A percentile compares a stretch with the other conserved stretches of the same genome.
These are phyloP conservation scores for Backusella australiensis DNA, from an alignment of 192 early-diverging fungal species.

Conservation along the genomic window DNA sequence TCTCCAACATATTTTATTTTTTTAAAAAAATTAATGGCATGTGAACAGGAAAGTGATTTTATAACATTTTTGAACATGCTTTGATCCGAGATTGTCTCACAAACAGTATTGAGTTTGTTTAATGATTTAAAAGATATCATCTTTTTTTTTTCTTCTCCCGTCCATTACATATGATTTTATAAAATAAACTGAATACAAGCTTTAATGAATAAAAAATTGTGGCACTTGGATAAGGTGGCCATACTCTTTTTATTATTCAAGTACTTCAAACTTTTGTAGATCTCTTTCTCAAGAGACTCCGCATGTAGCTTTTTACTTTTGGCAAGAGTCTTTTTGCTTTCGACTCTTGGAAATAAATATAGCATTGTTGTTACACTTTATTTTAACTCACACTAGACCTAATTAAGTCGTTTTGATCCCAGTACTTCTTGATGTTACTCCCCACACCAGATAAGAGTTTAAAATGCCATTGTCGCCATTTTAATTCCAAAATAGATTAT, in stretches of 20 bases:
- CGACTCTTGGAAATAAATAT: not conserved
- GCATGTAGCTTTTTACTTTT: not conserved
- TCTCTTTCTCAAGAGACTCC: not conserved
- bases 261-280: not conserved
- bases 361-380: not conserved
- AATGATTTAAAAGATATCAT: not conserved
- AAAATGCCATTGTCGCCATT: not conserved
- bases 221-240: not conserved
- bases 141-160: not conserved
- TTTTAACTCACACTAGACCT: not conserved
- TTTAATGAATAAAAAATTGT: not conserved
- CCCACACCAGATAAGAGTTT: not conserved
- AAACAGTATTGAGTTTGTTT: not conserved
- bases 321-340: not conserved
- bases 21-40: not conserved
- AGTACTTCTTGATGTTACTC: constrained; percentile 2
- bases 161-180: not conserved
- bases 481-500: not conserved
- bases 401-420: not conserved
- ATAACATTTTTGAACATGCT: not conserved
- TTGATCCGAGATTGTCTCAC: not conserved
- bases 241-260: not conserved
- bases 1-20: not conserved
- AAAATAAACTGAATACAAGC: not conserved
- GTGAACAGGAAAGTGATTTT: not conserved